These are phyloP conservation scores for Suhomyces yuchorum DNA, from an alignment of 1,139 yeast genomes.

Conservation along the genomic window DNA sequence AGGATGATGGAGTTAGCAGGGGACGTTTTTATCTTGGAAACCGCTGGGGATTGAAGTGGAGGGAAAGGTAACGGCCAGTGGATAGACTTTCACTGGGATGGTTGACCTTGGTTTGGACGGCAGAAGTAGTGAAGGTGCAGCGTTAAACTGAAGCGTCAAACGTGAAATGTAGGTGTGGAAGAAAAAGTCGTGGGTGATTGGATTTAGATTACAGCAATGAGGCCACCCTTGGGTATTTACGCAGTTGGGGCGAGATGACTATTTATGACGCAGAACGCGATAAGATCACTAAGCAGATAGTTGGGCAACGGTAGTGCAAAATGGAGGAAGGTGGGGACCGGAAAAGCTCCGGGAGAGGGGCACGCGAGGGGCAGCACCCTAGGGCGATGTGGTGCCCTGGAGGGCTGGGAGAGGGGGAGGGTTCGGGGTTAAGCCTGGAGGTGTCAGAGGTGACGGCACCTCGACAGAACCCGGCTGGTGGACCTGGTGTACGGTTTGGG, in stretches of 20 bases:
- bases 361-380: not conserved
- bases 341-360: slow-evolving; percentile 2
- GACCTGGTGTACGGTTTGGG: not conserved
- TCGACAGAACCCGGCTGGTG: not conserved
- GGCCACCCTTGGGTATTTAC: not conserved
- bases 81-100: too few relatives aligned
- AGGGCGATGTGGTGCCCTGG: not conserved
- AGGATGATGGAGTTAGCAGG: not conserved
- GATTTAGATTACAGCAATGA: not conserved
- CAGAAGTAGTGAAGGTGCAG: too few relatives aligned
- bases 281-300: slow-evolving; percentile 2
- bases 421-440: not conserved
- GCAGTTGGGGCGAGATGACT: not conserved
- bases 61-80: too few relatives aligned
- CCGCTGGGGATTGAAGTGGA: too few relatives aligned
- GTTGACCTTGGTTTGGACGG: too few relatives aligned
- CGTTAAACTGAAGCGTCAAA: too few relatives aligned
- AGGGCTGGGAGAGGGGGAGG: not conserved
- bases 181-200: not conserved
- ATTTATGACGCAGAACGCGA: slow-evolving; percentile 1
- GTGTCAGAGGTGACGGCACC: not conserved
- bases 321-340: not conserved
- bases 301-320: not conserved
- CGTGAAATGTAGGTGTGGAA: not conserved
- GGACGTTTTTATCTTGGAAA: too few relatives aligned